Evolutionary conservation across 2,329 filamentous ascomycete genomes (phyloP), one percentile per base, ranked within the genome.

Genomic region (Fusarium buxicola): DNA sequence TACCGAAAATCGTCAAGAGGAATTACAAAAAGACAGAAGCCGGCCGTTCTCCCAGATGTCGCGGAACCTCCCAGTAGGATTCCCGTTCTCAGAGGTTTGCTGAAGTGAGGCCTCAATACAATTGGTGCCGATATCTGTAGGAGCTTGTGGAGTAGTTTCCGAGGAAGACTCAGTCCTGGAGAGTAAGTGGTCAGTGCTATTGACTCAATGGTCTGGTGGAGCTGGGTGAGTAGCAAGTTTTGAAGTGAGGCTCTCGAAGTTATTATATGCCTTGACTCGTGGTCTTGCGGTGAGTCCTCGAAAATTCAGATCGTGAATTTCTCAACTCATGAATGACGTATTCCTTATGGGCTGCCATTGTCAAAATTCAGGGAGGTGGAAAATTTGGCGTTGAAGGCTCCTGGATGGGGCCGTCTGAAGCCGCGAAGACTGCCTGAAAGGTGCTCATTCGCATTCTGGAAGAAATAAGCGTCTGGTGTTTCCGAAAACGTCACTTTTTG

Each of bases 11-110:
- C 2, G 7, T 2, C 4, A n/a, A 12, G 3, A 13, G 2, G 8
- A 34, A 62, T 32, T 35, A 66, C 65, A 66, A 40, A 40, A 68
- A 35, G 49, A 36, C 15, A 68, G 44, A 18, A 68, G 62, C n/a
- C 60, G 59, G 35, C 54, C 46, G 34, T 68, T 43, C 3, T 54
- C 63, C 63, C 60, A 68, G 16, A 68, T n/a, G 34, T 68, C 63
- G 16, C 34, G 55, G 27, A 62, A 51, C 1, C 51, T 60, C 32
- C 56, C 36, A 8, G 60, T 60, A 13, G 41, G 28, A 16, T 50
- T 47, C 8, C 28, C 44, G 5, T 16, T 38, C 2, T 38, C 21
- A 24, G 44, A 40, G n/a, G 27, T 28, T 6, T 24, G 28, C 21
- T 56, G 38, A 12, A 46, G 55, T 16, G 50, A 32, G 27, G 43